phyloP scores from a whole-genome alignment of 805 yeast genomes.

The Starmerella etchellsii region DNA sequence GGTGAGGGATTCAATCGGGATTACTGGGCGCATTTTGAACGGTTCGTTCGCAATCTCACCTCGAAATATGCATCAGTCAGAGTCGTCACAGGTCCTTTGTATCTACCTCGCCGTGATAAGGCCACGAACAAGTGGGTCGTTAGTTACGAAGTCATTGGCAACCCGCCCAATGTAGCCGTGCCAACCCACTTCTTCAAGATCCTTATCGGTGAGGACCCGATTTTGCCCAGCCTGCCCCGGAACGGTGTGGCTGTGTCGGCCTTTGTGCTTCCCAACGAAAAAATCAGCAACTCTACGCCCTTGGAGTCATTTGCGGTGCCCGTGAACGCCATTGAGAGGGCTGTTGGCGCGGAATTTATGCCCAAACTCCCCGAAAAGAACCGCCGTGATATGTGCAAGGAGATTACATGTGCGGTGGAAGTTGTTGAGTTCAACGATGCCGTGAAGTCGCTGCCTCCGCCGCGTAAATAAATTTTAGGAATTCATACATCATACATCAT shows the following conservation, averaged over 20 bases:
- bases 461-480: background rate
- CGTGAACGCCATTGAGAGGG: constrained; percentile 72
- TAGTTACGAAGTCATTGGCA: constrained; percentile 83
- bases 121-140: constrained; percentile 75
- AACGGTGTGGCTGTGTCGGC: constrained; percentile 67
- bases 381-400: constrained; percentile 58
- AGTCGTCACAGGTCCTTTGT: constrained; percentile 86
- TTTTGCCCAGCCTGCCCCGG: constrained; percentile 21
- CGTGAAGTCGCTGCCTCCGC: constrained; percentile 13
- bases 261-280: constrained; percentile 84
- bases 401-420: constrained; percentile 70
- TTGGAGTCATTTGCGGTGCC: constrained; percentile 75
- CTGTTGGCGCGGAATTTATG: constrained; percentile 73
- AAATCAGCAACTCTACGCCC: constrained; percentile 57
- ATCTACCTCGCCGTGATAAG: constrained; percentile 61
- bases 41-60: constrained; percentile 70
- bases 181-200: constrained; percentile 95
- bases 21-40: constrained; percentile 95
- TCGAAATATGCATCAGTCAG: constrained; percentile 61
- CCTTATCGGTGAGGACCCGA: constrained; percentile 63
- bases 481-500: too few relatives aligned
- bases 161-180: constrained; percentile 92
- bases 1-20: constrained; percentile 97
- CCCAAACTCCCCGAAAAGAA: constrained; percentile 48
- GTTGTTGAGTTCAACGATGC: constrained; percentile 43